Evolutionary conservation across 495 filamentous ascomycete genomes (phyloP), one percentile per base, ranked within the genome.

Genomic region (Penicillium argentinense): DNA sequence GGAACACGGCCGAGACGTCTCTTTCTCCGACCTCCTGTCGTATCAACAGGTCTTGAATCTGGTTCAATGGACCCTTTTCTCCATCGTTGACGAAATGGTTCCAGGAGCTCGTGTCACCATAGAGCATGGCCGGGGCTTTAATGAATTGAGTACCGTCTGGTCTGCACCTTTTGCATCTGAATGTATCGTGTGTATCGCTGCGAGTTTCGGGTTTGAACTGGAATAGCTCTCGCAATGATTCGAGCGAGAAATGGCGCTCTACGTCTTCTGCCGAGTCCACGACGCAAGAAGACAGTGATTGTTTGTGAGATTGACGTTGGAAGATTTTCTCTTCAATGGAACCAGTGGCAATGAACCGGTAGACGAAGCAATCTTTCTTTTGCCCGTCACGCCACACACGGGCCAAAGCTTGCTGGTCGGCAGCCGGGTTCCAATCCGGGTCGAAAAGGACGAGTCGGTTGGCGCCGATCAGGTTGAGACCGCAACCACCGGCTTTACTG

Each of bases 301-400:
- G 95, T 67, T 99, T 99, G 75, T 99, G 93, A 3, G 88, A 93
- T 62, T 99, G 93, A 5, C 93, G 83, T 68, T 97, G 95, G 77
- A 99, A 99, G 61, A 99, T 97, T 74, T 99, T 99, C 68, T 99
- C 93, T 61, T 99, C 93, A 60, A 99, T 99, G 0, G 93, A 95
- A 1, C 95, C 93, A 0, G 95, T 97, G 1, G 91, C 87, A 53
- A 99, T 97, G 73, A 99, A 97, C 23, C 95, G 88, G 71, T 99
- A 99, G 18, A 99, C 93, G 56, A 99, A 97, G 54, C 95, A 97
- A 62, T 97, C 91, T 59, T 99, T 99, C 77, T 96, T 97, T 62
- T 99, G 95, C 0, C 95, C 95, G 54, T 97, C 95, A 69, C 95
- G 88, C 93, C 93, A 97, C 8, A 97, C 95, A 66, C 95, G 87